Evolutionary conservation across 345 rosid species (phyloP).

Genomic region (Eucalyptus marginata): DNA sequence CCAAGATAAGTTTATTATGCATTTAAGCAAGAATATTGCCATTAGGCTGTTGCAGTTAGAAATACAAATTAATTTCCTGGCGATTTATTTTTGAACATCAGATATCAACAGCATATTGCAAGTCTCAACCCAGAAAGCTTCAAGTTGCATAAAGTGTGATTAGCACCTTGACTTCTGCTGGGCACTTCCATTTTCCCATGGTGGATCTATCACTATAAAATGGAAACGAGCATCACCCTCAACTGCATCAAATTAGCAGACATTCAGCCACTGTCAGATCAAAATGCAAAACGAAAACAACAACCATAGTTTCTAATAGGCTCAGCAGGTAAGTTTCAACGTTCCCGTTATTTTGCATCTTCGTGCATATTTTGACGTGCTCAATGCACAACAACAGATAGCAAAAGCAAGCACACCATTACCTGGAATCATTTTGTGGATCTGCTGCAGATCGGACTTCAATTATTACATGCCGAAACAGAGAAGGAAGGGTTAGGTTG

Average conservation of each 20-base stretch:
- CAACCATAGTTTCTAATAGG: not conserved
- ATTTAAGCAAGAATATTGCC: not conserved
- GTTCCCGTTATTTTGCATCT: not conserved
- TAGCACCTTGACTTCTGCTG: conserved; percentile 61
- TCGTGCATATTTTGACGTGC: not conserved
- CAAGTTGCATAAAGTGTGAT: not conserved
- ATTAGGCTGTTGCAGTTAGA: not conserved
- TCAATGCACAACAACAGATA: not conserved
- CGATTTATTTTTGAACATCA: not conserved
- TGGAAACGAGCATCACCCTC: conserved; percentile 44
- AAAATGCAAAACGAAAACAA: not conserved
- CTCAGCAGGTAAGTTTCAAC: not conserved
- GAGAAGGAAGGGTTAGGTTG: not conserved
- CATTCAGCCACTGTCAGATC: not conserved
- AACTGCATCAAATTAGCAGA: conserved; percentile 24
- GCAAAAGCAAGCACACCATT: conserved; percentile 5
- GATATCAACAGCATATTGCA: not conserved
- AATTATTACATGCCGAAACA: not conserved
- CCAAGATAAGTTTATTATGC: not conserved
- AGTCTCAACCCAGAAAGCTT: not conserved
- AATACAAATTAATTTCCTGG: not conserved
- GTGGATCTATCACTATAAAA: conserved; percentile 79
- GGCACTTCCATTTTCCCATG: conserved; percentile 94
- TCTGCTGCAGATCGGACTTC: conserved; percentile 80
- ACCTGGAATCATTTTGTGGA: conserved; percentile 78